phyloP scores from a whole-genome alignment of 306 rosid species.

The Morella rubra region DNA sequence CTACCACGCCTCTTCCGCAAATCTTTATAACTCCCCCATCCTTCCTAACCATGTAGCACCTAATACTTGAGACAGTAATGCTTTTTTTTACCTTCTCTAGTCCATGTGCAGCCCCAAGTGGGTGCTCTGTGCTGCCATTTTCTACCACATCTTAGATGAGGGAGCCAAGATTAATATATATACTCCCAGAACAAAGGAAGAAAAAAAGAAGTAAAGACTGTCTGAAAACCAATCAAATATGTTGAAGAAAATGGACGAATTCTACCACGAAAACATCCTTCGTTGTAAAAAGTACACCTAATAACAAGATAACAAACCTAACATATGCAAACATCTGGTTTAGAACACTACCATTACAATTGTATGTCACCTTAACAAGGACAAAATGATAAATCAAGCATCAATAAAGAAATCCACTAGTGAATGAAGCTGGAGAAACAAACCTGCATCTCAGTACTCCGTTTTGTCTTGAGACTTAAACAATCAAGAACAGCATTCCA shows the following conservation, averaged over 20 bases:
- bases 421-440: conserved; percentile 10
- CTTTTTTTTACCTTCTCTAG: background rate
- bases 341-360: background rate
- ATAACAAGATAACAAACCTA: background rate
- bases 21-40: background rate
- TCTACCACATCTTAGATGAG: background rate
- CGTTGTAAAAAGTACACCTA: background rate
- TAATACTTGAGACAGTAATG: too few species aligned
- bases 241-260: background rate
- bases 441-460: conserved; percentile 60
- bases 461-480: conserved; percentile 72
- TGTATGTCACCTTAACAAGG: too few species aligned
- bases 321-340: background rate
- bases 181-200: background rate
- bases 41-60: background rate
- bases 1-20: too few species aligned
- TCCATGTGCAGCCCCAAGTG: background rate
- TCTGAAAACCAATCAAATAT: background rate
- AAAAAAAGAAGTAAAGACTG: background rate
- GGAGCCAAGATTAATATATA: background rate
- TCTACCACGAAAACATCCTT: background rate
- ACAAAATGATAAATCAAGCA: too few species aligned
- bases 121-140: background rate
- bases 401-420: background rate
- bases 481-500: conserved; percentile 68